Evolutionary conservation across 148 eudicot species (phyloP), one percentile per base, ranked within the genome.

Genomic region (Vaccinium myrtillus): DNA sequence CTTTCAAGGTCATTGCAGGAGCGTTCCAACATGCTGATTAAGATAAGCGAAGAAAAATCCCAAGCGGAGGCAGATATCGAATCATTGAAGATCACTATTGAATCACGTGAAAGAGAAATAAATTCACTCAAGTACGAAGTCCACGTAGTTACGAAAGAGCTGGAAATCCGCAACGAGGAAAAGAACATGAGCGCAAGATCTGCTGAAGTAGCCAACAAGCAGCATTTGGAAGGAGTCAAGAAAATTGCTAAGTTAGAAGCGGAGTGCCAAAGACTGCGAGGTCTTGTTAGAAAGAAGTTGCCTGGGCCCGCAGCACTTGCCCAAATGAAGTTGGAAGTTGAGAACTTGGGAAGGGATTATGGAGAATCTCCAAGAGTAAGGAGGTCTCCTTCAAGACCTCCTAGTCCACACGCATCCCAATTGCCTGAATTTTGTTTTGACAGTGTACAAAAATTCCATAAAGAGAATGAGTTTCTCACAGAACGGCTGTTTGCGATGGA

Each of bases 291-390:
- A 76, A 97, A 97, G 91, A 97, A 95, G 86, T 89, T 97, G 83
- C 99, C 99, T 18, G 98, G 99, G 74, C 98, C 99, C 50, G 99
- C 99, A 77, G 99, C 99, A 15, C 79, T 95, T 79, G 99, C 99
- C 50, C 99, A 97, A 87, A 97, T 97, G 99, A 97, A 94, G 90
- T 88, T 93, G 23, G 99, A 97, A 90, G 99, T 97, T 53, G 98
- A 95, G 71, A 97, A 88, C 86, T 79, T 95, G 82, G 99, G 99
- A 55, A 84, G 95, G 49, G 98, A 94, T 83, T 91, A 91, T 83
- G 98, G 98, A 78, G 98, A 94, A 27, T 87, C 89, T 79, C 91
- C 71, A 65, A 65, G 94, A 36, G 32, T 84, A 21, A 92, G 92
- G 88, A 90, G 94, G 88, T 97, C 98, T 86, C 93, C 97, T 56